phyloP scores from a whole-genome alignment of 352 stramenopile genomes.

The Phytophthora vignae region DNA sequence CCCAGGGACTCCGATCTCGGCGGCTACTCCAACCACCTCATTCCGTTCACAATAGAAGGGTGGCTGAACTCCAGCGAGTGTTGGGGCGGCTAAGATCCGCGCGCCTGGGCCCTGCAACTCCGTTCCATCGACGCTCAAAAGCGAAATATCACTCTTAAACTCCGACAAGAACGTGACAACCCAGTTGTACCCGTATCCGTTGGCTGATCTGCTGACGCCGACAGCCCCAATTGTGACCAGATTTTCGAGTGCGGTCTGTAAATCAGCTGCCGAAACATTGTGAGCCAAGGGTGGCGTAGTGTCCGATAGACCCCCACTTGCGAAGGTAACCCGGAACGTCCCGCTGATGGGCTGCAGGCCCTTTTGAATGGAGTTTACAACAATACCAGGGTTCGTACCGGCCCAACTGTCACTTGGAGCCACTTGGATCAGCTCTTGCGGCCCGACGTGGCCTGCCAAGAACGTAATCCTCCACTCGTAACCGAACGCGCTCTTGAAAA shows the following conservation, averaged over 20 bases:
- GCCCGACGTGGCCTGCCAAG: slow-evolving; percentile 71
- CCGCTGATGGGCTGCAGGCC: slow-evolving; percentile 94
- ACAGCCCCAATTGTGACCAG: slow-evolving; percentile 92
- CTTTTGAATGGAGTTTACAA: slow-evolving; percentile 76
- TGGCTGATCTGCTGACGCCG: slow-evolving; percentile 82
- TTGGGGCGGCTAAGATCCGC: slow-evolving; percentile 75
- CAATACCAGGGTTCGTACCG: slow-evolving; percentile 93
- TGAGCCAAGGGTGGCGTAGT: slow-evolving; percentile 88
- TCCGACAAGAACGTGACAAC: slow-evolving; percentile 94
- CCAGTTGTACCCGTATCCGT: slow-evolving; percentile 97
- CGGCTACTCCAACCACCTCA: slow-evolving; percentile 36
- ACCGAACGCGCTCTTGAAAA: slow-evolving; percentile 74
- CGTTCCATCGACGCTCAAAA: slow-evolving; percentile 92
- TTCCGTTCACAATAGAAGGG: slow-evolving; percentile 78
- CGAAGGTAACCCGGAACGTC: slow-evolving; percentile 87
- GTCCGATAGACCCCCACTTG: slow-evolving; percentile 73
- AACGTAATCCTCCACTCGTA: slow-evolving; percentile 87
- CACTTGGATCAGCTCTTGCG: slow-evolving; percentile 90
- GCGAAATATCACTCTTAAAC: slow-evolving; percentile 74
- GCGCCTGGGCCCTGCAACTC: slow-evolving; percentile 93
- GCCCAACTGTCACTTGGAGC: slow-evolving; percentile 92
- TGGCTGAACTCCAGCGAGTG: slow-evolving; percentile 73
- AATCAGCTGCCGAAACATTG: slow-evolving; percentile 81
- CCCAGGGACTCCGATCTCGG: slow-evolving; percentile 43
- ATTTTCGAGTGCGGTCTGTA: slow-evolving; percentile 91